Evolutionary conservation across 305 asterid genomes (phyloP).

Genomic region (Fraxinus dipetala): DNA sequence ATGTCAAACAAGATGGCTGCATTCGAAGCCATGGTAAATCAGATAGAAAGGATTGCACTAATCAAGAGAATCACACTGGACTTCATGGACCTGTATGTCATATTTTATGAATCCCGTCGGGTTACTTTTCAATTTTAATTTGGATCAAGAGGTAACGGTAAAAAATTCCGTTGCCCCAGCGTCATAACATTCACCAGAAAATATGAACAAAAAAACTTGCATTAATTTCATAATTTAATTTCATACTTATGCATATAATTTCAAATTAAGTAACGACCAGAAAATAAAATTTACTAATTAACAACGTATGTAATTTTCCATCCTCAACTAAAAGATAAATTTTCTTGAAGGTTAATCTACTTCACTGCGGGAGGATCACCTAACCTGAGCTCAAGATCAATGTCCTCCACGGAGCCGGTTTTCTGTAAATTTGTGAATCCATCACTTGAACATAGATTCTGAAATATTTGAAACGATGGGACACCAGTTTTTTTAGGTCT

Average conservation of each 20-base stretch:
- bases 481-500: slow-evolving; percentile 28
- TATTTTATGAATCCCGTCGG: neutral
- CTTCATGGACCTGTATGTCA: too few species aligned
- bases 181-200: neutral
- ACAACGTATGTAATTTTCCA: neutral
- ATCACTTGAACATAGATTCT: neutral
- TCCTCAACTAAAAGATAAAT: too few species aligned
- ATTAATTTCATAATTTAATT: neutral
- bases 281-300: neutral
- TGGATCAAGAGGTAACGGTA: too few species aligned
- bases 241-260: neutral
- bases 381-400: slow-evolving; percentile 77
- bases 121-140: too few species aligned
- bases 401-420: slow-evolving; percentile 31
- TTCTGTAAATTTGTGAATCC: neutral
- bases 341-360: neutral
- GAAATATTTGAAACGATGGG: slow-evolving; percentile 2
- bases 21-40: too few species aligned
- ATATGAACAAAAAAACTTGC: neutral
- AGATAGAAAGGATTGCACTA: too few species aligned
- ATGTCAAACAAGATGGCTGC: too few species aligned
- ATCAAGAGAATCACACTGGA: too few species aligned
- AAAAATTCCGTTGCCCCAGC: too few species aligned
- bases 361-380: slow-evolving; percentile 42
- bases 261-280: neutral